Evolutionary conservation across 345 rosid genomes (phyloP).

Genomic region (Anacardium occidentale): DNA sequence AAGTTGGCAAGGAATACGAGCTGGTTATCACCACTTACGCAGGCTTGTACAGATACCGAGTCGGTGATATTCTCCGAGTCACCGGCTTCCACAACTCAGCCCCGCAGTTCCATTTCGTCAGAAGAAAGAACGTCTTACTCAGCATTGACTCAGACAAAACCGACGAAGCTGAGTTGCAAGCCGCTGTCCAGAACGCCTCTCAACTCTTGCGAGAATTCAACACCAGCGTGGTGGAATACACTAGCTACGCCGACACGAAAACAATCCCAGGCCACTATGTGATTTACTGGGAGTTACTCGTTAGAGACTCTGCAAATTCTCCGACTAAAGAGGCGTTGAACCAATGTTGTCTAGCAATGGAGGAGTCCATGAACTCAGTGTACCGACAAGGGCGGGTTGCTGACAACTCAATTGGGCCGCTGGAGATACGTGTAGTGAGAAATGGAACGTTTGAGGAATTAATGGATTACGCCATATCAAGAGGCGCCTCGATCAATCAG

Average conservation of each 20-base stretch:
- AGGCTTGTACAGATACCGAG: conserved; percentile 80
- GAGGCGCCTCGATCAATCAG: conserved; percentile 95
- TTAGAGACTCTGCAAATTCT: conserved; percentile 44
- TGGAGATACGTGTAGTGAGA: conserved; percentile 79
- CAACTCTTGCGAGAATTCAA: conserved; percentile 41
- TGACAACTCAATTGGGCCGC: conserved; percentile 73
- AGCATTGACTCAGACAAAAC: conserved; percentile 94
- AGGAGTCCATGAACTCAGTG: conserved; percentile 80
- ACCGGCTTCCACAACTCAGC: conserved; percentile 88
- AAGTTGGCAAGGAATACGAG: conserved; percentile 86
- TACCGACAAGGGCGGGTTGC: conserved; percentile 85
- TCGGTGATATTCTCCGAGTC: conserved; percentile 89
- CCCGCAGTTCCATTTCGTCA: conserved; percentile 80
- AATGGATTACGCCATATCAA: conserved; percentile 93
- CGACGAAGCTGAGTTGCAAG: conserved; percentile 86
- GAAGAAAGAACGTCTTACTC: conserved; percentile 82
- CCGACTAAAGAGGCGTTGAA: conserved; percentile 47
- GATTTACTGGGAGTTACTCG: conserved; percentile 75
- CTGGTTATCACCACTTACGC: conserved; percentile 91
- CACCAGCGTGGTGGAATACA: conserved; percentile 83
- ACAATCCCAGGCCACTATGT: conserved; percentile 92
- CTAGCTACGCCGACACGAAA: conserved; percentile 76
- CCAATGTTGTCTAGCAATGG: conserved; percentile 81
- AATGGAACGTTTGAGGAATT: conserved; percentile 92
- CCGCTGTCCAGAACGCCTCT: conserved; percentile 72